Base-by-base conservation (phyloP, 2,329 filamentous ascomycete genomes). In the Alternaria sp. region DNA sequence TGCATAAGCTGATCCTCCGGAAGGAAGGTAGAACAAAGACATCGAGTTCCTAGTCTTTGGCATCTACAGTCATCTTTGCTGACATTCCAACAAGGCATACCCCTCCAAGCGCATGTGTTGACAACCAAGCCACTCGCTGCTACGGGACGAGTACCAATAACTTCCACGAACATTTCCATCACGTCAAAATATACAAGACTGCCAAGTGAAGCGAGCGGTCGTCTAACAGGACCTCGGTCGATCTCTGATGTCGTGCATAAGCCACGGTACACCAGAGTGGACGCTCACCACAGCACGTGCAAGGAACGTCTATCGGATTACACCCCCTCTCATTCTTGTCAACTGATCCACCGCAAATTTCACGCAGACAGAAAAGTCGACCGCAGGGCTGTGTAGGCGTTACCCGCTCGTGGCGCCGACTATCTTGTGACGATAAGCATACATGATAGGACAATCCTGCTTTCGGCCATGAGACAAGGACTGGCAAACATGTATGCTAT, bases 211-310 rank as follows among this genome's bases (percentile, higher is more conserved):
- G 57, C 56, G 49, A 51, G 57, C 49, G 61, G 66, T 67, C 61
- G 49, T 57, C 65, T 54, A 58, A 55, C 50, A 67, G 53, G 49
- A 57, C 45, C 45, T 50, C 51, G 61, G 62, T 51, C 57, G 65
- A 71, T 68, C 69, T 63, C 57, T 68, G 68, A 74, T 73, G 69
- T 72, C 66, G 70, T 72, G 66, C 72, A 74, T 73, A 67, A 45
- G 53, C 43, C 57, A 71, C 61, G 65, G 65, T 68, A 67, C 46
- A 52, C 59, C 63, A 58, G 61, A 63, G 62, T 63, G 63, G 61
- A 57, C 51, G 46, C 55, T 51, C 46, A 28, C 57, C 28, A 50
- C 21, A 60, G 65, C 55, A 47, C 61, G 43, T 65, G 59, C 65
- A 67, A 65, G 65, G 66, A 57, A 65, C 55, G 9, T 52, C 59